Evolutionary conservation across 257 asterid species (phyloP), one percentile per base, ranked within the genome.

Genomic region (Solanum clarkiae): DNA sequence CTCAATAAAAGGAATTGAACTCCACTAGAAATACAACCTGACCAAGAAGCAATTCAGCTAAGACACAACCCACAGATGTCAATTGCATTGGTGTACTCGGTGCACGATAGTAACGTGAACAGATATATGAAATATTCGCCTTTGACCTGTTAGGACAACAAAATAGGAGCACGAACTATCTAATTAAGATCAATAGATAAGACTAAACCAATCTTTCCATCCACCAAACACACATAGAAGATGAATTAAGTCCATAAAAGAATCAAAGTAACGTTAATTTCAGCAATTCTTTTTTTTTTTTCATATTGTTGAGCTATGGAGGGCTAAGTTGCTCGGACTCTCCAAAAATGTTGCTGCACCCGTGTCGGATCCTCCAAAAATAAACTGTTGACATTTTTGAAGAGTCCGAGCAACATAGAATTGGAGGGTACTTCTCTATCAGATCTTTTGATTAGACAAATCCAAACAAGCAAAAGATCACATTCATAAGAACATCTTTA

Each of bases 1-100:
- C 29, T 74, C 59, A 18, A 72, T 55, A 59, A 63, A 84, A 71
- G 29, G 42, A 71, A 20, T 18, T 65, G 15, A 80, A 17, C 18
- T 44, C 44, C 65, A 80, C 29, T 44, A 26, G 36, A 71, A 44
- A 62, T 80, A 84, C 62, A 85, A 94, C 98, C 97, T 94, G 97
- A 55, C 98, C 98, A 87, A 94, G 98, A 85, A 94, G 96, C 84
- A 94, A 89, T 82, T 94, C 97, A 47, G 97, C 98, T 72, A 94
- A 95, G 80, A 93, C 98, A n/a, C 98, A 94, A 80, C 98, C 98
- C 69, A 91, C 98, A 32, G 96, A 94, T 90, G 90, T 92, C 98
- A 86, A 94, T 94, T 40, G 97, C 96, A 86, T 91, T 90, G 20
- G 97, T 91, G 89, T 94, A 94, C 75, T 93, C 97, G 29, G 95